phyloP scores from a whole-genome alignment of 257 asterid species.

The Nicotiana benthamiana region DNA sequence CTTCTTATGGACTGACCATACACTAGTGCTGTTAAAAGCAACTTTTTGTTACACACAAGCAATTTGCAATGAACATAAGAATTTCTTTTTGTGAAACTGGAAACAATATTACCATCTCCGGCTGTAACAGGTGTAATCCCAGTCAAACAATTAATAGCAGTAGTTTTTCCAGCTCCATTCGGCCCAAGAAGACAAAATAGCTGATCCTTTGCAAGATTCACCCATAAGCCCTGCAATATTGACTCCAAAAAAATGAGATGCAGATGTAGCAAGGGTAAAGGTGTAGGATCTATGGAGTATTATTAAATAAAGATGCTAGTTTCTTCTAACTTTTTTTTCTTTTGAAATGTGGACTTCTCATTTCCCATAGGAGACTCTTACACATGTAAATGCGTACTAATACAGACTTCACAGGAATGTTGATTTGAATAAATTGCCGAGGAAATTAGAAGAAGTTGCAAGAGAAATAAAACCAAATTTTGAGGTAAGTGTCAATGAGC shows the following conservation, averaged over 20 bases:
- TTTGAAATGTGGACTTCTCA: not conserved
- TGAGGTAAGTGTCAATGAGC: not conserved
- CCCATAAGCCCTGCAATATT: constrained; percentile 76
- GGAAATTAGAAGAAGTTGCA: not conserved
- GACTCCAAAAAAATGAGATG: constrained; percentile 3
- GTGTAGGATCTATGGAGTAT: not conserved
- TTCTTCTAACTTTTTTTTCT: not conserved
- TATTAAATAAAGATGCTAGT: not conserved
- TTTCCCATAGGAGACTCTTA: not conserved
- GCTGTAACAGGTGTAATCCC: constrained; percentile 83
- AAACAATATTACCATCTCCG: constrained; percentile 76
- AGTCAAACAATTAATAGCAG: constrained; percentile 81
- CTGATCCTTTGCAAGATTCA: constrained; percentile 87
- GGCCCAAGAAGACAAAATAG: constrained; percentile 96
- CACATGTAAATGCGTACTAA: not conserved
- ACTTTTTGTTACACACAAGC: not conserved
- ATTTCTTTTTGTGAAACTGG: not conserved
- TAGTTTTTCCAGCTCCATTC: constrained; percentile 97
- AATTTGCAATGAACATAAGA: not conserved
- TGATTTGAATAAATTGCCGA: not conserved
- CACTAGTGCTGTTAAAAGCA: constrained; percentile 56
- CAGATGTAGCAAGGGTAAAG: not conserved
- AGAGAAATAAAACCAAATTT: not conserved
- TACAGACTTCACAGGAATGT: not conserved
- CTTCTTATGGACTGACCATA: constrained; percentile 78